Evolutionary conservation across 306 rosid species (phyloP).

Genomic region (Pueraria montana): DNA sequence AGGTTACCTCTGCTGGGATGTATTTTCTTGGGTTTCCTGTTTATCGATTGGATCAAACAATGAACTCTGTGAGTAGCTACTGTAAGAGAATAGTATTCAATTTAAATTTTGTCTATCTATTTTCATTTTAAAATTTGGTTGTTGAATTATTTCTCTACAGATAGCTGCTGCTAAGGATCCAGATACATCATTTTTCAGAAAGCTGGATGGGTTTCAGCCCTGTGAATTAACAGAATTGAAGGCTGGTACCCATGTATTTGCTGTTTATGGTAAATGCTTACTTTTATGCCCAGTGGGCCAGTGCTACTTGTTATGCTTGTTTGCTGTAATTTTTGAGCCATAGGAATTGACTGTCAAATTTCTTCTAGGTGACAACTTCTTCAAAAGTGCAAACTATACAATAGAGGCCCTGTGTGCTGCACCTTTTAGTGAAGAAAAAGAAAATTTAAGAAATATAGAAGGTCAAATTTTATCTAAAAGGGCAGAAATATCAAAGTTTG

Average conservation of each 20-base stretch:
- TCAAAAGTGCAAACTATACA: conserved; percentile 93
- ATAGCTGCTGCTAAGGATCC: conserved; percentile 95
- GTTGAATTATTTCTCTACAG: conserved; percentile 56
- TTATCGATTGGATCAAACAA: conserved; percentile 87
- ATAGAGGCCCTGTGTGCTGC: conserved; percentile 89
- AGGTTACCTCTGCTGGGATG: conserved; percentile 95
- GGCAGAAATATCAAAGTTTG: conserved; percentile 94
- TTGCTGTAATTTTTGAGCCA: conserved; percentile 19
- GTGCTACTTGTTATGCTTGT: conserved; percentile 41
- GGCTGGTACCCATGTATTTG: conserved; percentile 94
- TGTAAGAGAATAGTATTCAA: conserved; percentile 9
- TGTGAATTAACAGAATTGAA: conserved; percentile 91
- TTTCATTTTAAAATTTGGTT: conserved; percentile 40
- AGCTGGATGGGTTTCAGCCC: conserved; percentile 94
- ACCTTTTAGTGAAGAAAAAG: conserved; percentile 80
- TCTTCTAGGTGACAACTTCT: conserved; percentile 94
- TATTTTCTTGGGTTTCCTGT: conserved; percentile 98
- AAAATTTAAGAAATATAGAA: conserved; percentile 76
- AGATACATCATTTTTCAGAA: conserved; percentile 91
- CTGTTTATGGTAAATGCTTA: conserved; percentile 81
- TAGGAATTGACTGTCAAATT: conserved; percentile 39
- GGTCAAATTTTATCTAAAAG: conserved; percentile 86
- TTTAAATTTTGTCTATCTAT: conserved; percentile 15
- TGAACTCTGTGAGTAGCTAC: conserved; percentile 75
- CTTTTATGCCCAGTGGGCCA: not conserved